Base-by-base conservation (phyloP, 1,139 yeast genomes). In the Taphrina confusa region DNA sequence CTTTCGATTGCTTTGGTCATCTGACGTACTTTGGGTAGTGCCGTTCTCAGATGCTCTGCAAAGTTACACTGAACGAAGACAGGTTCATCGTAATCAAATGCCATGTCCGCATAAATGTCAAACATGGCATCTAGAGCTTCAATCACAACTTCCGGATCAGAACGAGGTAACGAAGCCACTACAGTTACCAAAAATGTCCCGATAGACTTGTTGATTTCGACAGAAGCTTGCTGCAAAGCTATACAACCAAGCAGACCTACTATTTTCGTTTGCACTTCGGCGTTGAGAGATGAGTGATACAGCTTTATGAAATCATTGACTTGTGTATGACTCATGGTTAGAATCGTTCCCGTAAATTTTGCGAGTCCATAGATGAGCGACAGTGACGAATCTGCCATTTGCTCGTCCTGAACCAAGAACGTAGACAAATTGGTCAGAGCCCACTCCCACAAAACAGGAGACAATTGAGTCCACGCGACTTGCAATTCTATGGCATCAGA, bases 21-120 rank as follows among this genome's bases (percentile, higher is more conserved):
- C 60, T 79, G 80, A 61, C 77, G 77, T 52, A 85, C 75, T 28
- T 73, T 73, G 5, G 83, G 80, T 54, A 82, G 77, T 33, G 78
- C 70, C 2, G 70, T 72, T 57, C 70, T 71, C 56, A 90, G 76
- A 31, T 74, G 71, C 0, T 68, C 63, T 34, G 81, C 69, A 67
- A 82, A 81, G n/a, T 78, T 76, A 18, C 79, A 79, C 14, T 76
- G 70, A 42, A 87, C 88, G 71, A 84, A 90, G 1, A 88, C 80
- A 12, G 82, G 82, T 34, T 70, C 72, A 70, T 90, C 95, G 68
- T 88, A 91, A 14, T 76, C 78, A 67, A 76, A 85, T 31, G 75
- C 77, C 25, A 76, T 77, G 73, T 92, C 97, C n/a, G 87, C 88
- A 72, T 86, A 92, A 5, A 90, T 76, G 64, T 89, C 96, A 71